A percentile compares a stretch with the other conserved stretches of the same genome.
Conservation (phyloP, 441 rosid genomes). For the Croton laevigatus region DNA sequence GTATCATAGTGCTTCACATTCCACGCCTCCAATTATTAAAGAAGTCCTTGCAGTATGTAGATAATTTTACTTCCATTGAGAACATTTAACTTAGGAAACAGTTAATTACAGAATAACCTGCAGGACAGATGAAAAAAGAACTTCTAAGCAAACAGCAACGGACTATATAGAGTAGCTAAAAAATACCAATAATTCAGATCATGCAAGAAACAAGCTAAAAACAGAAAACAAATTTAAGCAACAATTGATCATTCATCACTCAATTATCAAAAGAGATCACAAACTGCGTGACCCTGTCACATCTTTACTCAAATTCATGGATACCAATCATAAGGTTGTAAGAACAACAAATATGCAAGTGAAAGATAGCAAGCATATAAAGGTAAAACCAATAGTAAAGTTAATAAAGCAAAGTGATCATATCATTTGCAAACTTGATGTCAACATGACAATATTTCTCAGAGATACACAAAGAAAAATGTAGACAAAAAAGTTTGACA, state of each 20-base stretch:
- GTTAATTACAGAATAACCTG: constrained; percentile 31
- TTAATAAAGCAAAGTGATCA: neutral
- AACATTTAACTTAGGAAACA: constrained; percentile 23
- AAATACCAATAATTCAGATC: neutral
- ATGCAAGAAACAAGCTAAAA: neutral
- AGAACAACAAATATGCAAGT: too few relatives aligned
- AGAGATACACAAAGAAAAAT: neutral
- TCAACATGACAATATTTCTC: neutral
- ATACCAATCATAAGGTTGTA: neutral
- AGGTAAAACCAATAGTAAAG: neutral
- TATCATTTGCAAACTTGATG: neutral
- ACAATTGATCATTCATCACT: neutral
- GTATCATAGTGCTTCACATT: constrained; percentile 70
- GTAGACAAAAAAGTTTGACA: neutral
- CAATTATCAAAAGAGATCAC: neutral
- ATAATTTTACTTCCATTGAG: constrained; percentile 34
- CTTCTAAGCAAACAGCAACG: constrained; percentile 20
- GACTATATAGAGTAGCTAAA: neutral
- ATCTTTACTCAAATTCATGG: neutral
- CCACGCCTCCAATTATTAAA: constrained; percentile 38
- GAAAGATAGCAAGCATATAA: neutral
- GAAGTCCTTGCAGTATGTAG: constrained; percentile 26
- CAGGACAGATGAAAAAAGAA: constrained; percentile 24
- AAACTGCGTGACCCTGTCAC: neutral
- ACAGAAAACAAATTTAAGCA: neutral